Conservation (phyloP, 805 yeast species). For the Teunomyces kruisii region DNA sequence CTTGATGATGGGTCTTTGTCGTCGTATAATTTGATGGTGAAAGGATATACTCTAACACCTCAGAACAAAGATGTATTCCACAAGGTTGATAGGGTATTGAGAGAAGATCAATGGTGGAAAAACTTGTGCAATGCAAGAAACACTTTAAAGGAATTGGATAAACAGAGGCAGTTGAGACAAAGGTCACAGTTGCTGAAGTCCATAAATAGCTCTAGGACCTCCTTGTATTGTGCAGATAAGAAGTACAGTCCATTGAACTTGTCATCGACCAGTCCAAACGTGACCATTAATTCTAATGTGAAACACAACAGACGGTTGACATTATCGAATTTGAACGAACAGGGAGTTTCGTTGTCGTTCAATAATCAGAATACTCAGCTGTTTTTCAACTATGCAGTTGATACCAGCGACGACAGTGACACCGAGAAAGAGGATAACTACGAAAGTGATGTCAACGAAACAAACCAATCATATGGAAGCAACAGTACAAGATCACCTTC, state of each 20-base stretch:
- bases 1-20: conserved; percentile 55
- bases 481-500: conserved; percentile 4
- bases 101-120: conserved; percentile 84
- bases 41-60: conserved; percentile 52
- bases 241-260: conserved; percentile 27
- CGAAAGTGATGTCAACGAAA: conserved; percentile 5
- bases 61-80: conserved; percentile 28
- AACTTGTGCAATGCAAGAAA: conserved; percentile 61
- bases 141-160: conserved; percentile 33
- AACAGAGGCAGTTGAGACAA: conserved; percentile 17
- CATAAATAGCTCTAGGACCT: neutral
- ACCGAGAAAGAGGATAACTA: conserved; percentile 18
- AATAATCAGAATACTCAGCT: conserved; percentile 46
- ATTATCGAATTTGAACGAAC: conserved; percentile 65
- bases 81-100: conserved; percentile 50
- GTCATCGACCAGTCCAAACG: conserved; percentile 16
- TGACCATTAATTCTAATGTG: conserved; percentile 14
- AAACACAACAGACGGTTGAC: conserved; percentile 44
- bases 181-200: conserved; percentile 3
- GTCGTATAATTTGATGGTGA: conserved; percentile 73
- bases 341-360: conserved; percentile 73
- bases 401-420: conserved; percentile 24
- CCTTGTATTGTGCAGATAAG: neutral
- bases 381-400: conserved; percentile 25
- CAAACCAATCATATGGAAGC: conserved; percentile 1